Percentiles rank a stretch among this genome's conserved stretches.
These are phyloP conservation scores for Ananas comosus DNA, from an alignment of 176 grass and related monocot genomes.

Conservation along the genomic window DNA sequence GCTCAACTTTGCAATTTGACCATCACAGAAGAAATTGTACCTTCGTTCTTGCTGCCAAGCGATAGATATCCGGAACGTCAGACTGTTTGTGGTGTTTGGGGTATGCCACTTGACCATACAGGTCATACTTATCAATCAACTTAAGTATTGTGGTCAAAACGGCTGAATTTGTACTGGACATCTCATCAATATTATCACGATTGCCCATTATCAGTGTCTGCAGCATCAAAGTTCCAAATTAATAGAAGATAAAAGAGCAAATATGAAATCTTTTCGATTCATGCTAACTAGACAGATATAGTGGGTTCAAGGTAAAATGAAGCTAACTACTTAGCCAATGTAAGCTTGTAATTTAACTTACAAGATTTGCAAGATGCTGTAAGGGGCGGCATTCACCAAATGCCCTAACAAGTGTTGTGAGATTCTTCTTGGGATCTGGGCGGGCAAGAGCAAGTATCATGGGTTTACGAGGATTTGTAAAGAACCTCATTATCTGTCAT, in stretches of 20 bases:
- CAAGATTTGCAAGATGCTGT: slow-evolving; percentile 68
- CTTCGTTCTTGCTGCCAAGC: slow-evolving; percentile 69
- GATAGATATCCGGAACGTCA: slow-evolving; percentile 78
- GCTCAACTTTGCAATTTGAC: not conserved
- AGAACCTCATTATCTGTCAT: slow-evolving; percentile 81
- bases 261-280: not conserved
- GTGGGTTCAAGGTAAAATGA: not conserved
- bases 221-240: not conserved
- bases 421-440: slow-evolving; percentile 68
- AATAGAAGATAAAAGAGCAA: not conserved
- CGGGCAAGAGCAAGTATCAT: slow-evolving; percentile 79
- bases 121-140: slow-evolving; percentile 69
- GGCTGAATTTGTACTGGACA: slow-evolving; percentile 62
- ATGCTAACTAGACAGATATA: not conserved
- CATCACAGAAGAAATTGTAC: slow-evolving; percentile 10
- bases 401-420: slow-evolving; percentile 62
- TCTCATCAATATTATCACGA: slow-evolving; percentile 73
- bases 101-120: slow-evolving; percentile 84
- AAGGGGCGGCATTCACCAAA: slow-evolving; percentile 77
- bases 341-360: slow-evolving; percentile 26
- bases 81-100: slow-evolving; percentile 76
- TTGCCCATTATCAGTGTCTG: slow-evolving; percentile 83
- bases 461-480: slow-evolving; percentile 76
- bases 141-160: slow-evolving; percentile 66
- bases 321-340: not conserved